A percentile compares a stretch with the other conserved stretches of the same genome.
Evolutionary conservation across 2,329 filamentous ascomycete genomes (phyloP).

Genomic region (Venturia pyrina): DNA sequence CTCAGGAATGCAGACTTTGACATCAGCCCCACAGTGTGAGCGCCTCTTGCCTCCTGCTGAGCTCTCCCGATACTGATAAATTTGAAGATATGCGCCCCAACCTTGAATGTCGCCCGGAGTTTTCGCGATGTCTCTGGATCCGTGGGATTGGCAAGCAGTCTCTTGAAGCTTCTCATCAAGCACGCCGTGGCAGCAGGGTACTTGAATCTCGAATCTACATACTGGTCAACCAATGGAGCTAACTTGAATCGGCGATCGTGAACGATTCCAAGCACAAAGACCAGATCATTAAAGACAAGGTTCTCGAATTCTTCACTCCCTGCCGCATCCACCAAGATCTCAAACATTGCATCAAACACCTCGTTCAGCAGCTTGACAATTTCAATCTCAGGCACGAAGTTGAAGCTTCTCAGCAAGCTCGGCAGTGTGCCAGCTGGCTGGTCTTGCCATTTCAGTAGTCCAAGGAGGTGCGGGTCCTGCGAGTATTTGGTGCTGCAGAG

Average conservation of each 20-base stretch:
- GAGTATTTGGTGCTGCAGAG: constrained; percentile 93
- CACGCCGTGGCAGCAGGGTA: constrained; percentile 88
- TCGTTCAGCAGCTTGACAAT: constrained; percentile 88
- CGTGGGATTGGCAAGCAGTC: constrained; percentile 71
- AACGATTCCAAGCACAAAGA: constrained; percentile 84
- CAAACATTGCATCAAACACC: constrained; percentile 84
- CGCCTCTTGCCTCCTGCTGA: constrained; percentile 54
- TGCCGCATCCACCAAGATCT: constrained; percentile 82
- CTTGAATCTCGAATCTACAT: constrained; percentile 79
- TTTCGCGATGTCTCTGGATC: constrained; percentile 77
- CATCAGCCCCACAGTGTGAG: constrained; percentile 74
- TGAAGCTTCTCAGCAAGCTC: constrained; percentile 66
- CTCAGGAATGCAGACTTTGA: constrained; percentile 69
- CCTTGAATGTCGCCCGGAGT: constrained; percentile 85
- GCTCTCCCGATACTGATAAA: constrained; percentile 86
- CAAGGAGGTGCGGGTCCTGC: constrained; percentile 77
- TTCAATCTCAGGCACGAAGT: constrained; percentile 94
- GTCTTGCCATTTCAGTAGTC: constrained; percentile 79
- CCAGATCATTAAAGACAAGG: constrained; percentile 78
- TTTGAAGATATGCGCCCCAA: constrained; percentile 83
- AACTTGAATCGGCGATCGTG: constrained; percentile 91
- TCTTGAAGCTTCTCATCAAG: constrained; percentile 74
- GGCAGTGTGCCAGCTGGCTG: constrained; percentile 61
- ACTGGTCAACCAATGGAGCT: constrained; percentile 80
- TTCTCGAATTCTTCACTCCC: constrained; percentile 90